Conservation (phyloP, 208 protist species). For the Crithidia fasciculata region DNA sequence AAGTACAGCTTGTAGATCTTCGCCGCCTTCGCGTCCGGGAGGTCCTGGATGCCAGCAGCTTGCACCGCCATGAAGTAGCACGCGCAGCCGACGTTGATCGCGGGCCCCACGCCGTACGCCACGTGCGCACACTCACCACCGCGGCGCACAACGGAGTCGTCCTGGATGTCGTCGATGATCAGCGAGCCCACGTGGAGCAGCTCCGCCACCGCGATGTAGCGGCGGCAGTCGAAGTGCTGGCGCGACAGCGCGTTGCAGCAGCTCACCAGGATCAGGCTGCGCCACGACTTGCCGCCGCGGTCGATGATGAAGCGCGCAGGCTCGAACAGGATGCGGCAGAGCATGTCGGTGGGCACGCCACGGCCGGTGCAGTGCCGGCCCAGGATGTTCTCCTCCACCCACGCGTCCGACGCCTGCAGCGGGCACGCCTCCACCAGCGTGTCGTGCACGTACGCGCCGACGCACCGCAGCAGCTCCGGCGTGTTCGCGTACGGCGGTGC, state of each 20-base stretch:
- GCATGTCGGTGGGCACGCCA: conserved; percentile 28
- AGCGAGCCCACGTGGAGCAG: conserved; percentile 76
- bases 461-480: conserved; percentile 41
- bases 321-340: conserved; percentile 56
- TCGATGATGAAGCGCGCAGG: conserved; percentile 68
- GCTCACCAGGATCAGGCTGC: conserved; percentile 61
- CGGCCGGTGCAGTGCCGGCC: conserved; percentile 25
- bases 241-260: conserved; percentile 54
- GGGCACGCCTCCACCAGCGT: conserved; percentile 51
- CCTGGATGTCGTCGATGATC: conserved; percentile 83
- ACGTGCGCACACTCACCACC: conserved; percentile 61
- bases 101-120: conserved; percentile 50
- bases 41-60: conserved; percentile 44
- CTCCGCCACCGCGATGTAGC: conserved; percentile 62
- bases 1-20: conserved; percentile 68
- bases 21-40: conserved; percentile 39
- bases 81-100: conserved; percentile 72
- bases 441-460: conserved; percentile 39
- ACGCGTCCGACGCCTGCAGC: conserved; percentile 33
- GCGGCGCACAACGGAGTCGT: conserved; percentile 66
- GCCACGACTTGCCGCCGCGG: conserved; percentile 68
- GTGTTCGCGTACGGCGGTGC: conserved; percentile 21
- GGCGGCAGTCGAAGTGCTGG: conserved; percentile 63
- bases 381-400: conserved; percentile 58
- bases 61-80: conserved; percentile 75